phyloP scores from a whole-genome alignment of 371 early-diverging fungal genomes.

The Mortierella sp. region DNA sequence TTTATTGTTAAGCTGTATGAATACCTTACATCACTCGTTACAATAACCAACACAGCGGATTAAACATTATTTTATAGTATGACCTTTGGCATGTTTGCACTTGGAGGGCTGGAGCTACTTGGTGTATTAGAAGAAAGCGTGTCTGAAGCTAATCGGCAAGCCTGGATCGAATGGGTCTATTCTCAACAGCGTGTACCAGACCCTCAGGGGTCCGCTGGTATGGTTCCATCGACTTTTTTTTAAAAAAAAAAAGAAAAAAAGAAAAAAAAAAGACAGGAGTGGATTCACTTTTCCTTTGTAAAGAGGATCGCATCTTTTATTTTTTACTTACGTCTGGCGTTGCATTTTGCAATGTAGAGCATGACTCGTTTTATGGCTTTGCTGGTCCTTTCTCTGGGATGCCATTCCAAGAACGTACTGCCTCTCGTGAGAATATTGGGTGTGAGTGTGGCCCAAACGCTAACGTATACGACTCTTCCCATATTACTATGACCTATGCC shows the following conservation, averaged over 20 bases:
- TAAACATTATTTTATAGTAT: constrained; percentile 66
- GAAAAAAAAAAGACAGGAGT: too few relatives aligned
- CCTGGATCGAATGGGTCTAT: constrained; percentile 97
- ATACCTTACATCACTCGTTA: neutral
- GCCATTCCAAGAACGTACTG: constrained; percentile 54
- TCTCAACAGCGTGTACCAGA: constrained; percentile 77
- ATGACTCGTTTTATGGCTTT: constrained; percentile 69
- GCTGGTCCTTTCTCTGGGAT: constrained; percentile 79
- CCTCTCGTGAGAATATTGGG: constrained; percentile 11
- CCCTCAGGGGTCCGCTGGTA: constrained; percentile 4
- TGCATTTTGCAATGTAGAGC: neutral
- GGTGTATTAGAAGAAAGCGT: constrained; percentile 71
- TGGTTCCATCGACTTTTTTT: too few relatives aligned
- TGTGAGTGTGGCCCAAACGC: constrained; percentile 31
- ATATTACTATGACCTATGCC: constrained; percentile 94
- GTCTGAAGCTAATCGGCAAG: constrained; percentile 63
- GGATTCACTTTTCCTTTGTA: neutral
- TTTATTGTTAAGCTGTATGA: neutral
- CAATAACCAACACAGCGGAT: too few relatives aligned
- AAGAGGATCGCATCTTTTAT: neutral
- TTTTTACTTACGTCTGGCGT: too few relatives aligned
- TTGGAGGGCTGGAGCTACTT: constrained; percentile 85
- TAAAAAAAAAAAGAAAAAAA: too few relatives aligned
- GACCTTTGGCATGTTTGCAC: constrained; percentile 87
- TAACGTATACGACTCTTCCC: constrained; percentile 70